Base-by-base conservation (phyloP, 208 protist species). In the Leishmania lainsoni region DNA sequence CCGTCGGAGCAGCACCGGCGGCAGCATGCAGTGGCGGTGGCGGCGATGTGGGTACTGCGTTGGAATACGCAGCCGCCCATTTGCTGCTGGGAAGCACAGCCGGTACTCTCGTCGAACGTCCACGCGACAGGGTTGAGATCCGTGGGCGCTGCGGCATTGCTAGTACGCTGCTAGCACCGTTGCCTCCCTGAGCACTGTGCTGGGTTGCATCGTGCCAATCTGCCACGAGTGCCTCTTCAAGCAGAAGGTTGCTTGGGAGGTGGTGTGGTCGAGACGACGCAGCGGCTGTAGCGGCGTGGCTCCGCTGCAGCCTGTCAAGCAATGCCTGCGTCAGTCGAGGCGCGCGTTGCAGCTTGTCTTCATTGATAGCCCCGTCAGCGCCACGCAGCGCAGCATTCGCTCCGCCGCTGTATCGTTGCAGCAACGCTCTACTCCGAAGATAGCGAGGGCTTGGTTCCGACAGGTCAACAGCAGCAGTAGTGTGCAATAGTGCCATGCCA, bases 231-330 rank as follows among this genome's bases (percentile, higher is more conserved):
- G 45, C 72, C 48, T 61, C 52, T 22, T 54, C 45, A 16, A 48
- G n/a, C 16, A 17, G 17, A 63, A 42, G 17, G 29, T 35, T 17
- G 22, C 4, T 63, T 42, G 51, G n/a, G 22, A n/a, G 29, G 51
- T 14, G 9, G 16, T 3, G 32, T 17, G 51, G 49, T 63, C 72
- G 72, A 42, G 48, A 76, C 14, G 52, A 16, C 29, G 65, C 20
- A 32, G 3, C 48, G 20, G 12, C 26, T n/a, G 48, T 17, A 12
- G 76, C 35, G n/a, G 58, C 9, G 81, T 76, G n/a, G 56, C 29
- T 71, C 56, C 61, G 32, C 51, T 84, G 81, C 5, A 84, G 75
- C 3, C n/a, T 52, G 48, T 77, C 76, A 12, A 84, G 81, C 52
- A 68, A 61, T 17, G 52, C 70, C 1, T 76, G 66, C 8, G 81